Percentiles rank a stretch among this genome's conserved stretches.
Conservation (phyloP, 257 asterid genomes). For the Misopates orontium region DNA sequence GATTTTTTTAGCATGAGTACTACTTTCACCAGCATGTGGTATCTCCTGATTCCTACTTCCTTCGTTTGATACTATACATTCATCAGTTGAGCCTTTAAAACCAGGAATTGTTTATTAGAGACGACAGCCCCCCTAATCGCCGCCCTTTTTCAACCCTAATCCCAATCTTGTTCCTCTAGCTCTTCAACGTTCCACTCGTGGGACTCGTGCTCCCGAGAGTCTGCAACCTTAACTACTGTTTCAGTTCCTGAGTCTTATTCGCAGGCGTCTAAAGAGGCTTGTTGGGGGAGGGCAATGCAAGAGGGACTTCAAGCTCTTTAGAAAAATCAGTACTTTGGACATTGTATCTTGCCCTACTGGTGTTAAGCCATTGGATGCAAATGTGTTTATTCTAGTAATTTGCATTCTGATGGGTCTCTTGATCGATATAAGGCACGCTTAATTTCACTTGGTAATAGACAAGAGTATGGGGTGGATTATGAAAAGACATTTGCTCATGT, state of each 20-base stretch:
- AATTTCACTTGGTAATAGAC: conserved; percentile 5
- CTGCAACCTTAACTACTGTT: background rate
- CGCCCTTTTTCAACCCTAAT: background rate
- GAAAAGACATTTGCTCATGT: conserved; percentile 4
- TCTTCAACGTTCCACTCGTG: too few species aligned
- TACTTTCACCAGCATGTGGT: background rate
- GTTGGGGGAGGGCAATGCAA: conserved; percentile 18
- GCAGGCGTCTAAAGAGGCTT: background rate
- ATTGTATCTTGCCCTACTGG: background rate
- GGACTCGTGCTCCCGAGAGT: background rate
- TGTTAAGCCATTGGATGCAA: conserved; percentile 24
- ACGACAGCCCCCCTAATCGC: background rate
- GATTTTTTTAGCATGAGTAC: background rate
- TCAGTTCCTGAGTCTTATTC: conserved; percentile 1
- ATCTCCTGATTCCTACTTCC: background rate
- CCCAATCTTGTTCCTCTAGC: background rate
- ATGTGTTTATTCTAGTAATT: background rate
- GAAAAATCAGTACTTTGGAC: background rate
- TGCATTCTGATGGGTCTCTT: background rate
- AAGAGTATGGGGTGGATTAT: conserved; percentile 7
- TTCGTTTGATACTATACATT: background rate
- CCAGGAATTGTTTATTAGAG: background rate
- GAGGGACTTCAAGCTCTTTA: conserved; percentile 8
- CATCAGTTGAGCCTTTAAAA: background rate
- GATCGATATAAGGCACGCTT: background rate